phyloP scores from a whole-genome alignment of 495 filamentous ascomycete genomes.

The Podospora pseudocomata region DNA sequence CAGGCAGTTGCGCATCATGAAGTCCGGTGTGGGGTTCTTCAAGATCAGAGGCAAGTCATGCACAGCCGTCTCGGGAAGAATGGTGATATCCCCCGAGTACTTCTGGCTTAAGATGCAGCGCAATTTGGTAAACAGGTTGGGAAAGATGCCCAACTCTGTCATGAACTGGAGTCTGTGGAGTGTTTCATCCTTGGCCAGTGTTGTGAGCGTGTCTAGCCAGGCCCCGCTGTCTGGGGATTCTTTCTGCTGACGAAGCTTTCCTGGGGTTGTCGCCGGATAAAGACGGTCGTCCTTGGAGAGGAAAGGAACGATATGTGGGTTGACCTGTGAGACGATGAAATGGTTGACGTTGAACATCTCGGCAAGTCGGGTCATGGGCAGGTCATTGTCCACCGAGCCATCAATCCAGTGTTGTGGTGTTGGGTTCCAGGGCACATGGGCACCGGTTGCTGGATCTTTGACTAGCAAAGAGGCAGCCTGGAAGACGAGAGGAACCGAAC shows the following conservation, averaged over 20 bases:
- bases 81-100: conserved; percentile 95
- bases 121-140: conserved; percentile 72
- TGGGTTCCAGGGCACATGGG: conserved; percentile 77
- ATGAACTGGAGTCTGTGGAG: conserved; percentile 78
- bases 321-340: conserved; percentile 95
- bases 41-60: conserved; percentile 72
- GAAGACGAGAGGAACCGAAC: conserved; percentile 88
- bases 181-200: conserved; percentile 75
- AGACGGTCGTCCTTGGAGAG: conserved; percentile 66
- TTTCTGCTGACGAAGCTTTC: conserved; percentile 33
- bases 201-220: conserved; percentile 67
- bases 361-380: conserved; percentile 84
- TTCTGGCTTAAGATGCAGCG: conserved; percentile 80
- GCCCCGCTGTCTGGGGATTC: conserved; percentile 30
- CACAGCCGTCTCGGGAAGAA: conserved; percentile 74
- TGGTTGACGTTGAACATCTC: conserved; percentile 99
- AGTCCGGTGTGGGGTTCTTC: conserved; percentile 84
- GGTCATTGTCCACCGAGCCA: conserved; percentile 88
- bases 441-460: conserved; percentile 80
- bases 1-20: conserved; percentile 73
- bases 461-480: conserved; percentile 69
- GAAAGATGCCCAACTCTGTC: conserved; percentile 78
- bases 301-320: conserved; percentile 90
- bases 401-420: conserved; percentile 83
- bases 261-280: conserved; percentile 38